Percentiles rank a stretch among this genome's conserved stretches.
These are phyloP conservation scores for Botrytis sinoallii DNA, from an alignment of 2,329 filamentous ascomycete species.

Conservation along the genomic window DNA sequence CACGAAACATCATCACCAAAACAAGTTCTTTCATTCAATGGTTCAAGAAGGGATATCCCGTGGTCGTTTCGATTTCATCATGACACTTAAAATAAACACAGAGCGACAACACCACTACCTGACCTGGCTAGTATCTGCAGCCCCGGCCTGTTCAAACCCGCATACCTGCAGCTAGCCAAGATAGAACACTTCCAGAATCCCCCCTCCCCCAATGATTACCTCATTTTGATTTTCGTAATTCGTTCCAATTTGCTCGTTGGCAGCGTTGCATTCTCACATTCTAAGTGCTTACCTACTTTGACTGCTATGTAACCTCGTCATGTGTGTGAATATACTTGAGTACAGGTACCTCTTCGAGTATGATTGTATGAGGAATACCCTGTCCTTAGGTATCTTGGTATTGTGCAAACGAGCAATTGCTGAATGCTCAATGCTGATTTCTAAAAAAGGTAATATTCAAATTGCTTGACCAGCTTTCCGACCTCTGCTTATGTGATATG, in stretches of 20 bases:
- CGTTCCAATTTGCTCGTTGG: background rate
- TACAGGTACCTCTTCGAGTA: background rate
- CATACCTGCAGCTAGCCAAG: slow-evolving; percentile 12
- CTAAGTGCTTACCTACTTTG: slow-evolving; percentile 16
- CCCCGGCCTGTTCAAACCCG: background rate
- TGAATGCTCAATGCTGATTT: background rate
- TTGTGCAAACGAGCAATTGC: background rate
- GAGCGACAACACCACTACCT: slow-evolving; percentile 1
- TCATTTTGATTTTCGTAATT: slow-evolving; percentile 2
- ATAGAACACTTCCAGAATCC: slow-evolving; percentile 18
- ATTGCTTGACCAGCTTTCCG: background rate
- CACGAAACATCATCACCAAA: slow-evolving; percentile 5
- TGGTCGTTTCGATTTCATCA: slow-evolving; percentile 8
- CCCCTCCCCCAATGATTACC: slow-evolving; percentile 13
- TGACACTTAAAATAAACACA: slow-evolving; percentile 8
- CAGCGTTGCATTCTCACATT: slow-evolving; percentile 8
- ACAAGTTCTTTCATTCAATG: background rate
- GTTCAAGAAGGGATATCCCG: background rate
- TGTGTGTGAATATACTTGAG: background rate
- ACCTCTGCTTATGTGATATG: slow-evolving; percentile 10
- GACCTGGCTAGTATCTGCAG: slow-evolving; percentile 1
- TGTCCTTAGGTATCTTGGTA: background rate
- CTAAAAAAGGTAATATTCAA: background rate
- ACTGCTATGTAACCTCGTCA: slow-evolving; percentile 1
- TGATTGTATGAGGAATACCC: background rate